phyloP scores from a whole-genome alignment of 495 filamentous ascomycete genomes.

The Thozetella sp. region DNA sequence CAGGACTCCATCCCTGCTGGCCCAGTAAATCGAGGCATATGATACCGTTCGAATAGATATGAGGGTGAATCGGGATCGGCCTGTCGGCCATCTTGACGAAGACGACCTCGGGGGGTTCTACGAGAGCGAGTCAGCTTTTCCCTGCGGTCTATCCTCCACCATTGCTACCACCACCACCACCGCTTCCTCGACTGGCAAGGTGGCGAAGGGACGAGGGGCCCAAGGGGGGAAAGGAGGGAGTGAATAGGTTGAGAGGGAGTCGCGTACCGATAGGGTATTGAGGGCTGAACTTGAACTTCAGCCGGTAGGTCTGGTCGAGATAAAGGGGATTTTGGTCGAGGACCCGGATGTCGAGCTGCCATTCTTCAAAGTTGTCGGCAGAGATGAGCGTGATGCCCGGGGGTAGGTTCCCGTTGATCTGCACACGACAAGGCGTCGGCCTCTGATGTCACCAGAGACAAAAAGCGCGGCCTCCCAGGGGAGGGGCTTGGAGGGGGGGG shows the following conservation, averaged over 20 bases:
- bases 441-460: neutral
- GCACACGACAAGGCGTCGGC: conserved; percentile 12
- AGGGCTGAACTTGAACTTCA: conserved; percentile 82
- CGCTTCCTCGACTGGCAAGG: neutral
- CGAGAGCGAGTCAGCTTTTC: conserved; percentile 14
- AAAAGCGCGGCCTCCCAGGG: neutral
- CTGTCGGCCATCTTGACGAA: conserved; percentile 70
- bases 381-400: conserved; percentile 80
- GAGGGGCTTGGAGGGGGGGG: conserved; percentile 1
- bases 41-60: conserved; percentile 97
- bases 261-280: conserved; percentile 87
- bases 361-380: conserved; percentile 82
- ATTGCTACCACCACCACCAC: neutral
- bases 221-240: neutral
- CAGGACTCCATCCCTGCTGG: conserved; percentile 85
- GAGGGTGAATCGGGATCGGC: conserved; percentile 92
- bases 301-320: conserved; percentile 72
- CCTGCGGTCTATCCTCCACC: neutral
- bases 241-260: neutral
- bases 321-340: conserved; percentile 94
- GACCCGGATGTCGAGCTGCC: conserved; percentile 91
- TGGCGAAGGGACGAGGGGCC: neutral
- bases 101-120: conserved; percentile 91
- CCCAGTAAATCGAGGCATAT: conserved; percentile 96
- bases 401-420: conserved; percentile 58